Conservation (phyloP, 805 yeast genomes). For the Kodamaea jinghongensis region DNA sequence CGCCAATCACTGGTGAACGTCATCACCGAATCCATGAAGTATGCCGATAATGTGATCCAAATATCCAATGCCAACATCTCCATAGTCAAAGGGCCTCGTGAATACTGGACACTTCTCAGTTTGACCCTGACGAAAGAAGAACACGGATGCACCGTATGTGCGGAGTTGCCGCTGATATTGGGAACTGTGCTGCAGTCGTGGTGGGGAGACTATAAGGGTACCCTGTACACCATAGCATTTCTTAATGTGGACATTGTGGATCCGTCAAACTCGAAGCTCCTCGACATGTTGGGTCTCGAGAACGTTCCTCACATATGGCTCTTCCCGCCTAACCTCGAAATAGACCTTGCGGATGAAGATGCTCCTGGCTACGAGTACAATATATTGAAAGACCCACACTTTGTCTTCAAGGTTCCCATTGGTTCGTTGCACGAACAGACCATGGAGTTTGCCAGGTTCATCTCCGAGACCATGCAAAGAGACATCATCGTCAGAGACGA, state of each 20-base stretch:
- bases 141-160: slow-evolving; percentile 50
- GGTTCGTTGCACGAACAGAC: slow-evolving; percentile 35
- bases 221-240: slow-evolving; percentile 41
- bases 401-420: slow-evolving; percentile 36
- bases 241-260: slow-evolving; percentile 49
- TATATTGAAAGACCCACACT: slow-evolving; percentile 28
- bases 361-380: slow-evolving; percentile 16
- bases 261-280: slow-evolving; percentile 38
- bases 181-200: slow-evolving; percentile 44
- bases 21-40: slow-evolving; percentile 6
- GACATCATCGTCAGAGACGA: slow-evolving; percentile 42
- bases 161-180: slow-evolving; percentile 39
- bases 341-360: slow-evolving; percentile 22
- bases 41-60: slow-evolving; percentile 37
- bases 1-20: slow-evolving; percentile 1
- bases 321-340: slow-evolving; percentile 46
- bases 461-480: slow-evolving; percentile 46
- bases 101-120: slow-evolving; percentile 49
- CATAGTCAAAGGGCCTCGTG: slow-evolving; percentile 47
- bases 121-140: slow-evolving; percentile 48
- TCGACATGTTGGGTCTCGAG: slow-evolving; percentile 40
- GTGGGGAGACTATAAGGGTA: slow-evolving; percentile 40
- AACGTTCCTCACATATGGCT: slow-evolving; percentile 69
- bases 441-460: slow-evolving; percentile 51
- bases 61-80: slow-evolving; percentile 41